Evolutionary conservation across 495 filamentous ascomycete species (phyloP).

Genomic region (Aspergillus diversus): DNA sequence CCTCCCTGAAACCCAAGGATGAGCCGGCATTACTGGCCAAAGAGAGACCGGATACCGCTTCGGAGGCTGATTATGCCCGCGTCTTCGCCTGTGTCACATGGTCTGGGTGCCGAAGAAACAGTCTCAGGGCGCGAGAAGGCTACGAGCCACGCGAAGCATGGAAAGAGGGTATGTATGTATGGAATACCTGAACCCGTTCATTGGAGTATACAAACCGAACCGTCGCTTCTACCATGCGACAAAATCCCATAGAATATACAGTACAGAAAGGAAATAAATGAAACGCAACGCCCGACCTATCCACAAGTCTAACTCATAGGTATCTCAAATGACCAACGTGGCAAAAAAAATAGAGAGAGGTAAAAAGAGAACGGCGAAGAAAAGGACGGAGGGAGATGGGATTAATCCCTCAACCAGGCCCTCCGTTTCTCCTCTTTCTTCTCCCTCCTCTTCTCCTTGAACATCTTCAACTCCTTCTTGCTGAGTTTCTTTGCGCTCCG

Average conservation of each 20-base stretch:
- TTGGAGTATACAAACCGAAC: not conserved
- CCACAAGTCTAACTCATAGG: conserved; percentile 16
- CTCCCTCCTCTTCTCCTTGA: conserved; percentile 75
- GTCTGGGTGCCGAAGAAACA: too few relatives aligned
- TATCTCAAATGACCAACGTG: conserved; percentile 12
- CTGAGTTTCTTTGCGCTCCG: conserved; percentile 83
- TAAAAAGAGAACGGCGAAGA: not conserved
- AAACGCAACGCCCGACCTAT: conserved; percentile 18
- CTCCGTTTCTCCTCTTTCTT: conserved; percentile 94
- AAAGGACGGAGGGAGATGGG: not conserved
- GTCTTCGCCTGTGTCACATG: too few relatives aligned
- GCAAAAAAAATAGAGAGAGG: conserved; percentile 1
- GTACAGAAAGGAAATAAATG: not conserved
- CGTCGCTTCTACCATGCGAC: not conserved
- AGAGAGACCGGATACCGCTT: too few relatives aligned
- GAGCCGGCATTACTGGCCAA: too few relatives aligned
- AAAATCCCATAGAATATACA: conserved; percentile 12
- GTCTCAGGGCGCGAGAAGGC: too few relatives aligned
- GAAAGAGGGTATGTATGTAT: not conserved
- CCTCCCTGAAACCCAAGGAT: too few relatives aligned
- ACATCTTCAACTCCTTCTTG: conserved; percentile 78
- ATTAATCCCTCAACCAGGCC: conserved; percentile 86
- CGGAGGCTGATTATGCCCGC: too few relatives aligned
- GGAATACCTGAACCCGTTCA: not conserved
- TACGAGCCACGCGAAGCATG: too few relatives aligned